Conservation (phyloP, 305 asterid genomes). For the Plantago lanceolata region DNA sequence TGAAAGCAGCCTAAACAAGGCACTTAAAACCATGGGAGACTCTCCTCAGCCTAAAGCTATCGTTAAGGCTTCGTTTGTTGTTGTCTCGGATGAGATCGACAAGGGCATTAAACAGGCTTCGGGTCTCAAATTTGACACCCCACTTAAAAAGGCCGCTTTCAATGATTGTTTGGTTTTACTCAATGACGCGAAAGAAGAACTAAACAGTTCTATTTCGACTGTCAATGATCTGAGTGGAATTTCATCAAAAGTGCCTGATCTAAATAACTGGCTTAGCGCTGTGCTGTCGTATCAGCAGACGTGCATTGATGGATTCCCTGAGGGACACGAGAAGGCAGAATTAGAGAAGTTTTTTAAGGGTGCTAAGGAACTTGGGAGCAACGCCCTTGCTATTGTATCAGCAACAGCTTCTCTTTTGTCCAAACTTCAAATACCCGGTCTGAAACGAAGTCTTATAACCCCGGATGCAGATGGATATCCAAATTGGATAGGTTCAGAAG, state of each 20-base stretch:
- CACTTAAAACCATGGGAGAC: conserved; percentile 32
- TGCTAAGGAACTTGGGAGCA: conserved; percentile 51
- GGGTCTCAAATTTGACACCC: conserved; percentile 39
- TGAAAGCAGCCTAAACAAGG: conserved; percentile 39
- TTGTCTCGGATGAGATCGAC: conserved; percentile 39
- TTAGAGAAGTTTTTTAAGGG: conserved; percentile 35
- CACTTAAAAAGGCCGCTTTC: conserved; percentile 46
- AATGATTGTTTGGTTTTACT: conserved; percentile 54
- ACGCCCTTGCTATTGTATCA: conserved; percentile 57
- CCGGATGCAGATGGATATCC: conserved; percentile 29
- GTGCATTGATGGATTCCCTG: conserved; percentile 72
- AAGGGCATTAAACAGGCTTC: conserved; percentile 28
- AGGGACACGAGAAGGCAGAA: conserved; percentile 42
- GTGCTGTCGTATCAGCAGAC: conserved; percentile 68
- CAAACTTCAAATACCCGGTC: conserved; percentile 13
- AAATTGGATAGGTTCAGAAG: conserved; percentile 44
- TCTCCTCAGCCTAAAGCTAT: conserved; percentile 36
- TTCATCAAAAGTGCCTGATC: conserved; percentile 29
- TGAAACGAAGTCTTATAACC: conserved; percentile 38
- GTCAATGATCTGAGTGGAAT: conserved; percentile 25
- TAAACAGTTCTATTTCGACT: conserved; percentile 41
- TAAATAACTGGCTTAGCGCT: conserved; percentile 74
- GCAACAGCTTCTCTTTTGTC: conserved; percentile 28
- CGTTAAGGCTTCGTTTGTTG: conserved; percentile 44
- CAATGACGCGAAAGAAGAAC: conserved; percentile 59